A percentile compares a stretch with the other conserved stretches of the same genome.
Conservation (phyloP, 805 yeast genomes). For the Hanseniaspora clermontiae region DNA sequence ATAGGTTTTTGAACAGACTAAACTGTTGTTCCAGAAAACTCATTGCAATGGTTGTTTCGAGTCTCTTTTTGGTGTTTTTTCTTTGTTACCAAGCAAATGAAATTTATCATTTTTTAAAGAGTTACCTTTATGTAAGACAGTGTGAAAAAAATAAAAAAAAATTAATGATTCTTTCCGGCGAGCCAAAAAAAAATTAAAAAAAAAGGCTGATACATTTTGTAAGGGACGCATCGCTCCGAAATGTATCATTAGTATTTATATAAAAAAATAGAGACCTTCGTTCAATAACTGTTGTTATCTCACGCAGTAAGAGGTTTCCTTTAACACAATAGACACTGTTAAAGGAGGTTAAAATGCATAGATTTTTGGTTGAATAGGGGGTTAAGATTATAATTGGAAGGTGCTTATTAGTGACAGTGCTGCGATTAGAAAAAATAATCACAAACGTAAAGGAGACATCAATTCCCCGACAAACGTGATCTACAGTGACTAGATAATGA, state of each 20-base stretch:
- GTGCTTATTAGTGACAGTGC: no score
- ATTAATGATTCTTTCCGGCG: not conserved
- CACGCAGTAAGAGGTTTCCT: no score
- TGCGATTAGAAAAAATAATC: no score
- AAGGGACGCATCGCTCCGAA: not conserved
- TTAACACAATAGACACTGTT: no score
- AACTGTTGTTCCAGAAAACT: conserved; percentile 8
- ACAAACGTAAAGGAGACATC: no score
- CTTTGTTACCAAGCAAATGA: not conserved
- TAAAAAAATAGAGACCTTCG: no score
- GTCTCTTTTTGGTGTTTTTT: not conserved
- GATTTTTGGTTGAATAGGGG: no score
- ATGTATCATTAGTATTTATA: not conserved
- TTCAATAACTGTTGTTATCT: no score
- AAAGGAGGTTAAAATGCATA: no score
- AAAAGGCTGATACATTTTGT: not conserved
- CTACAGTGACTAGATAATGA: no score
- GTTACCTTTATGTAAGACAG: not conserved
- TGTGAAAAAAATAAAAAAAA: not conserved
- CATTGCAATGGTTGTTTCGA: not conserved
- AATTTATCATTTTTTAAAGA: not conserved
- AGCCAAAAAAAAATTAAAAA: not conserved
- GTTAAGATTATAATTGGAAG: no score
- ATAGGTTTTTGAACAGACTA: not conserved
- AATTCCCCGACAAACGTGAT: no score